Evolutionary conservation across 2,329 filamentous ascomycete genomes (phyloP).

Genomic region (Neurospora crassa): DNA sequence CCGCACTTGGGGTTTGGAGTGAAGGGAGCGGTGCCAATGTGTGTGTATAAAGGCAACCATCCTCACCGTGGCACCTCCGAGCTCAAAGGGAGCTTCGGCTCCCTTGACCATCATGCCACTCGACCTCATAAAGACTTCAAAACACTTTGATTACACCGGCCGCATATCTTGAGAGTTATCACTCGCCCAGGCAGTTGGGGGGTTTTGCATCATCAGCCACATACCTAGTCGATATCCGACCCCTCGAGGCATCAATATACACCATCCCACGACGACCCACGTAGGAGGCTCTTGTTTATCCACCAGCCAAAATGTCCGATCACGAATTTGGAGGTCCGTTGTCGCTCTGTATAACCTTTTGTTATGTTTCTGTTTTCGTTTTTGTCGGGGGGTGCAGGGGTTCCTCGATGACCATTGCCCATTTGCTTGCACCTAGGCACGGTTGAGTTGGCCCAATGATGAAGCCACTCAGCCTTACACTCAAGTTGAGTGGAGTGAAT

Average conservation of each 20-base stretch:
- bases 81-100: conserved; percentile 11
- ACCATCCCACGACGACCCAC: background rate
- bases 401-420: background rate
- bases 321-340: conserved; percentile 55
- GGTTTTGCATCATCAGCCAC: background rate
- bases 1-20: background rate
- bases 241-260: background rate
- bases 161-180: background rate
- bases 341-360: background rate
- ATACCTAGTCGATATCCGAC: background rate
- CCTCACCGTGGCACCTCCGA: conserved; percentile 12
- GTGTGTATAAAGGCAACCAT: conserved; percentile 15
- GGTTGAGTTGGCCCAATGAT: background rate
- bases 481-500: background rate
- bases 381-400: too few relatives aligned
- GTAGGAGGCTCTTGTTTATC: conserved; percentile 2
- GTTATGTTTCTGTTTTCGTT: too few relatives aligned
- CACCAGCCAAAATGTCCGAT: conserved; percentile 46
- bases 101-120: conserved; percentile 11
- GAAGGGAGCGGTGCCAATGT: background rate
- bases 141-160: background rate
- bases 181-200: background rate
- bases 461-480: background rate
- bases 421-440: background rate
- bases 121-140: conserved; percentile 4